Conservation (phyloP, 2,329 filamentous ascomycete species). For the Aspergillus aculeatus region DNA sequence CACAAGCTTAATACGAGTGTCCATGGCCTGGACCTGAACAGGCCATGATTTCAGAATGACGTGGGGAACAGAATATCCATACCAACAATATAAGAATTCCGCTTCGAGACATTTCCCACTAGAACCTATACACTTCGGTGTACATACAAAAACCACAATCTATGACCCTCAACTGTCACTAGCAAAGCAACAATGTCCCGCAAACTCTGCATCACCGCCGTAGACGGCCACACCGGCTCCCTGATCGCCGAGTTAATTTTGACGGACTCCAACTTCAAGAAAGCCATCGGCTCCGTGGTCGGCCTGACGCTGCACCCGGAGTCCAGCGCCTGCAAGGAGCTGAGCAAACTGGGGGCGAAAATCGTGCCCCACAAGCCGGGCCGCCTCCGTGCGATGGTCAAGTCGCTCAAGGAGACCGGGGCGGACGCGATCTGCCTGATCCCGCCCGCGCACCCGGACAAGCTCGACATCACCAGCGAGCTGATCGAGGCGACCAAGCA, state of each 20-base stretch:
- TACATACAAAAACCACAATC: too few relatives aligned
- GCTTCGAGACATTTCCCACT: too few relatives aligned
- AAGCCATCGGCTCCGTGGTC: conserved; percentile 43
- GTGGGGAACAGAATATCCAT: too few relatives aligned
- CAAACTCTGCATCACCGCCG: conserved; percentile 2
- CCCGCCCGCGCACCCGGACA: conserved; percentile 49
- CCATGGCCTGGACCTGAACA: too few relatives aligned
- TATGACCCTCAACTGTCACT: not conserved
- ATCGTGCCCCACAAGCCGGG: conserved; percentile 47
- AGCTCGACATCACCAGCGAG: conserved; percentile 48
- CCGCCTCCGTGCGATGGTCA: conserved; percentile 39
- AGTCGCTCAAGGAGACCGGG: conserved; percentile 43
- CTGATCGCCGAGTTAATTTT: conserved; percentile 22
- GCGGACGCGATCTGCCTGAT: conserved; percentile 53
- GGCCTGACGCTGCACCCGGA: conserved; percentile 45
- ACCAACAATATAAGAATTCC: too few relatives aligned
- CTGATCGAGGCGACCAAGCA: conserved; percentile 48
- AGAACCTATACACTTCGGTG: too few relatives aligned
- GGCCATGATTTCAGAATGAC: too few relatives aligned
- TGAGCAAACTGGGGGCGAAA: conserved; percentile 43
- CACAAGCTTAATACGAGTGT: too few relatives aligned
- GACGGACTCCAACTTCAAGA: conserved; percentile 43
- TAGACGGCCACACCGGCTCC: conserved; percentile 6
- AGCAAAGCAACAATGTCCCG: not conserved
- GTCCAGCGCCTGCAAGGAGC: conserved; percentile 41